Evolutionary conservation across 257 asterid species (phyloP), one percentile per base, ranked within the genome.

Genomic region (Jacaranda copaia): DNA sequence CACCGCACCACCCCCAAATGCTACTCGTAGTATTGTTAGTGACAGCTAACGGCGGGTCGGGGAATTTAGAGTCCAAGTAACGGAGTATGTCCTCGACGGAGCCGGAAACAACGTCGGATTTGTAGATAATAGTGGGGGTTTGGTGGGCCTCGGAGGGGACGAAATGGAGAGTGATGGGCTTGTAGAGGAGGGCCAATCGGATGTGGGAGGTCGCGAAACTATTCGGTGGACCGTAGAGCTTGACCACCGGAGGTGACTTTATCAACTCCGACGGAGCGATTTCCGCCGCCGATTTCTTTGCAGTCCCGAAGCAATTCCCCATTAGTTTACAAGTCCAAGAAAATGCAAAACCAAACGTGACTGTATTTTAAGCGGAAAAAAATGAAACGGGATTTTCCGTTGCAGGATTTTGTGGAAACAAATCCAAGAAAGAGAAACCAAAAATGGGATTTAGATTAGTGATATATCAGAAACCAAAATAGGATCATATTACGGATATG

Each of bases 51-150:
- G 90, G 89, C 73, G 97, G 97, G 82, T 95, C 88, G 6, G 98
- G 99, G 81, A 93, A 95, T 85, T 91, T 93, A 32, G 88, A 10
- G 73, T 95, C 98, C 82, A 95, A 35, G 80, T 91, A 93, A 4
- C 87, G 80, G 36, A 95, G 69, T 15, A 95, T 80, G 4, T 85
- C 86, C 83, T 90, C 93, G 48, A 87, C 91, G 39, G 98, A 74
- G n/a, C 99, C 99, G 1, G 97, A 82, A 2, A 95, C 94, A 42
- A 88, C 87, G 80, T 93, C 98, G 69, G 91, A 84, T 58, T 82
- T 77, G 85, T 84, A 84, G 42, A 87, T 84, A 12, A 95, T n/a
- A 25, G 92, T 91, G 3, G 97, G 98, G 51, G 85, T 78, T 38
- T 87, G 87, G 62, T 85, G 89, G 5, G 85, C 82, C 2, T 84